A percentile compares a stretch with the other conserved stretches of the same genome.
Conservation (phyloP, 495 filamentous ascomycete genomes). For the Aspergillus conjunctus region DNA sequence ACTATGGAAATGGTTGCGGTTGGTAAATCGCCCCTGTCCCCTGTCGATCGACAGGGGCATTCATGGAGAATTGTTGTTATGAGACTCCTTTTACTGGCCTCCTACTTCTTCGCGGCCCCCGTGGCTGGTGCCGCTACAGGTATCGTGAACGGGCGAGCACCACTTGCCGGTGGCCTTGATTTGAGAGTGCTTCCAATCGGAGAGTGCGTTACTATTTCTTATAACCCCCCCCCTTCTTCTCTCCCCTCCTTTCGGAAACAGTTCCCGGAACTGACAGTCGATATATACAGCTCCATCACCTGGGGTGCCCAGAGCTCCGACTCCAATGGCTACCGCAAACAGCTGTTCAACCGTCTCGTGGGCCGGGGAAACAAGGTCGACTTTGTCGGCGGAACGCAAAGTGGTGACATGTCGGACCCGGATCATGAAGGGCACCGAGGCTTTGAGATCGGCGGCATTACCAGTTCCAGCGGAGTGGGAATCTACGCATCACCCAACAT, state of each 20-base stretch:
- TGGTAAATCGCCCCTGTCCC: no score
- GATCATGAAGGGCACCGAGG: background rate
- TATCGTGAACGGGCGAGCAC: no score
- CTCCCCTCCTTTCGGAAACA: background rate
- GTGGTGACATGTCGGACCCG: background rate
- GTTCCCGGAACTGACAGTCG: no score
- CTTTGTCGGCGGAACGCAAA: background rate
- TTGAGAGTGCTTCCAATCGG: constrained; percentile 2
- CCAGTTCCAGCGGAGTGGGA: background rate
- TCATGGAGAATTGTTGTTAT: no score
- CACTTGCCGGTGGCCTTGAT: background rate
- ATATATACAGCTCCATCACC: constrained; percentile 2
- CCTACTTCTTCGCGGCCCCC: no score
- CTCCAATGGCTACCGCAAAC: background rate
- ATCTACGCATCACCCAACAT: background rate
- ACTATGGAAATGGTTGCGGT: no score
- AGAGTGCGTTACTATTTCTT: background rate
- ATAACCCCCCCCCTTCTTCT: background rate
- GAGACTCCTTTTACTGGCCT: no score
- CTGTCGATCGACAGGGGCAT: no score
- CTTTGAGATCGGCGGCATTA: background rate
- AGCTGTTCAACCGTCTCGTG: background rate
- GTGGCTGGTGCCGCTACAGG: no score
- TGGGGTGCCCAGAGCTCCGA: constrained; percentile 3
- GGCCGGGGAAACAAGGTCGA: background rate